Conservation (phyloP, 768 basidiomycete species). For the Lactarius sp. region DNA sequence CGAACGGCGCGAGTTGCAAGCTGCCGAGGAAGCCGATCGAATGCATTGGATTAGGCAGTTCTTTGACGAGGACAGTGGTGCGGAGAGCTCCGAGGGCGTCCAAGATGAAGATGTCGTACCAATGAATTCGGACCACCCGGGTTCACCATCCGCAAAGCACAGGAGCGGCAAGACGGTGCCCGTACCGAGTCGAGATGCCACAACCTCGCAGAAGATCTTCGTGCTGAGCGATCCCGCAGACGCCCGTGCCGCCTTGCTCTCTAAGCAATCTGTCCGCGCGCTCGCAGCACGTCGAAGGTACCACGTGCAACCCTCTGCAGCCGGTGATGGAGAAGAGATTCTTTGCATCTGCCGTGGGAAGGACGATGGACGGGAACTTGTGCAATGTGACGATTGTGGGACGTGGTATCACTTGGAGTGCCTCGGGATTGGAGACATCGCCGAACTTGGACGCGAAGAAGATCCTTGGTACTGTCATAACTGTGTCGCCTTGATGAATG, state of each 20-base stretch:
- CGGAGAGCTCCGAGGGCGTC: conserved; percentile 36
- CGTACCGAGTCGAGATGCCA: conserved; percentile 38
- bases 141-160: conserved; percentile 31
- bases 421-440: conserved; percentile 61
- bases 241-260: conserved; percentile 65
- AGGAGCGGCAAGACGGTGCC: conserved; percentile 63
- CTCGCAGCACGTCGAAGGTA: conserved; percentile 47
- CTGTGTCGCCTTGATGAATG: conserved; percentile 40
- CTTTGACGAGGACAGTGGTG: conserved; percentile 67
- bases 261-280: conserved; percentile 63
- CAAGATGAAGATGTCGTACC: conserved; percentile 35
- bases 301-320: conserved; percentile 33
- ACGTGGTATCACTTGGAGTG: conserved; percentile 82
- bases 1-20: conserved; percentile 47
- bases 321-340: conserved; percentile 45
- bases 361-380: conserved; percentile 70
- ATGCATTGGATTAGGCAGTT: conserved; percentile 65
- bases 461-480: conserved; percentile 73
- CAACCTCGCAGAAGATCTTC: conserved; percentile 33
- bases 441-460: conserved; percentile 68
- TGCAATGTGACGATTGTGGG: conserved; percentile 77
- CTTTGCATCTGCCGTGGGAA: conserved; percentile 62
- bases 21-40: conserved; percentile 54
- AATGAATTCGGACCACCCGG: conserved; percentile 31
- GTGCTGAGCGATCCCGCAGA: conserved; percentile 70